phyloP scores from a whole-genome alignment of 495 filamentous ascomycete genomes.

The Sabuloglossum arenarium region DNA sequence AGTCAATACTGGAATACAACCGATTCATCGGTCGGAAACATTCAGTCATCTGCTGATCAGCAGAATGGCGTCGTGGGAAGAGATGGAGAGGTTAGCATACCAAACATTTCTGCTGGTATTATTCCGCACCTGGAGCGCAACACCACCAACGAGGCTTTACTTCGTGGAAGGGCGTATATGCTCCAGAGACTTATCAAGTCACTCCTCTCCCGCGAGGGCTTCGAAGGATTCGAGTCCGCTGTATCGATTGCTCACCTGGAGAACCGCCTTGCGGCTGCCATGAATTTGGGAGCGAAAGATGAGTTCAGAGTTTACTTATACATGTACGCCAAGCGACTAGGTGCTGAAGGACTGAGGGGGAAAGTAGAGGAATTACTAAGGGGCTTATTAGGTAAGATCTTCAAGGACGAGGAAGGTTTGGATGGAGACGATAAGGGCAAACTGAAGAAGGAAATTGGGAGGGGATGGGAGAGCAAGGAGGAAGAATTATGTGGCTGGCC shows the following conservation, averaged over 20 bases:
- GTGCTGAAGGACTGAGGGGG: constrained; percentile 60
- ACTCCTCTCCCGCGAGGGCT: constrained; percentile 67
- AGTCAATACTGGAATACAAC: constrained; percentile 98
- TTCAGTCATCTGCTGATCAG: constrained; percentile 36
- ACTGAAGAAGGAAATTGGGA: constrained; percentile 30
- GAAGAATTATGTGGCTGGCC: constrained; percentile 69
- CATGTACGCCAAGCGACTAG: constrained; percentile 92
- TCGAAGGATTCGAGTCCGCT: constrained; percentile 73
- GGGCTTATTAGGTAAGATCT: constrained; percentile 52
- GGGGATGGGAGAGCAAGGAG: constrained; percentile 27
- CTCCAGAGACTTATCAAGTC: constrained; percentile 77
- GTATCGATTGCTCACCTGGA: constrained; percentile 92
- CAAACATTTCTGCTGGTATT: constrained; percentile 71
- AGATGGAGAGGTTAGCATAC: constrained; percentile 28
- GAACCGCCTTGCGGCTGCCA: constrained; percentile 76
- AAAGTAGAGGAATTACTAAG: constrained; percentile 88
- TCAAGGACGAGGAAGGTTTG: constrained; percentile 24
- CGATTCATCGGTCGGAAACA: constrained; percentile 28
- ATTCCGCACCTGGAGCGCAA: constrained; percentile 84
- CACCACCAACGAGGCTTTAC: constrained; percentile 79
- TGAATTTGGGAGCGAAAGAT: constrained; percentile 65
- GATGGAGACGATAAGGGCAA: constrained; percentile 21
- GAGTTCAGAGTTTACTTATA: constrained; percentile 81
- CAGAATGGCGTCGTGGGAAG: constrained; percentile 20
- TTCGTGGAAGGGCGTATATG: constrained; percentile 75